phyloP scores from a whole-genome alignment of 2,329 filamentous ascomycete genomes.

The Ploettnerulaceae sp. region DNA sequence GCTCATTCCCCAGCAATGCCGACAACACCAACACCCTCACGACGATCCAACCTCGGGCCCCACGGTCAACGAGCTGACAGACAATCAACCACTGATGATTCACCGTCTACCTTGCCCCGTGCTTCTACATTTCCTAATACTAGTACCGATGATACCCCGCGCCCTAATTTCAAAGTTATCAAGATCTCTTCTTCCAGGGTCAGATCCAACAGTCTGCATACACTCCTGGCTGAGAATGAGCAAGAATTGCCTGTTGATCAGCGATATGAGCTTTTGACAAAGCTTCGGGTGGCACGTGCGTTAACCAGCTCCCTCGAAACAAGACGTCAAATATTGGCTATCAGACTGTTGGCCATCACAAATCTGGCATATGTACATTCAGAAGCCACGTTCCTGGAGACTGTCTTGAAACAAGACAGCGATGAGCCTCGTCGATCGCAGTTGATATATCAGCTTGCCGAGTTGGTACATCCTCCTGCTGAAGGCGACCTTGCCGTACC shows the following conservation, averaged over 20 bases:
- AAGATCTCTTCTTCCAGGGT: constrained; percentile 53
- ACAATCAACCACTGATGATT: constrained; percentile 34
- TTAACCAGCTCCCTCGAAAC: constrained; percentile 60
- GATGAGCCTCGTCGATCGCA: constrained; percentile 88
- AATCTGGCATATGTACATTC: constrained; percentile 87
- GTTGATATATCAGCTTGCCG: constrained; percentile 85
- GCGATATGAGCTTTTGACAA: constrained; percentile 81
- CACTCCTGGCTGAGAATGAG: constrained; percentile 52
- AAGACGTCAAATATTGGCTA: constrained; percentile 71
- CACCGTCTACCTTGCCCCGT: constrained; percentile 31
- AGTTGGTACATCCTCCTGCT: constrained; percentile 79
- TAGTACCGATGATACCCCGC: constrained; percentile 24
- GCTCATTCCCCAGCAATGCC: constrained; percentile 30
- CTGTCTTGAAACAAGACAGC: constrained; percentile 78
- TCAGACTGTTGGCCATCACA: constrained; percentile 79
- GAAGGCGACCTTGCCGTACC: constrained; percentile 65
- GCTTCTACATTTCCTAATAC: constrained; percentile 18
- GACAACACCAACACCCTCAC: constrained; percentile 33
- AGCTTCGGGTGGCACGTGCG: constrained; percentile 77
- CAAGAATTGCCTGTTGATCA: constrained; percentile 64
- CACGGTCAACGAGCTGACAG: constrained; percentile 29
- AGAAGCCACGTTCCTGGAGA: constrained; percentile 79
- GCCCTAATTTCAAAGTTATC: constrained; percentile 29
- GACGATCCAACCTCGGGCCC: constrained; percentile 34
- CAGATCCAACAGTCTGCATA: constrained; percentile 47